Evolutionary conservation across 805 yeast species (phyloP), one percentile per base, ranked within the genome.

Genomic region (Monosporozyma yasuniensis): DNA sequence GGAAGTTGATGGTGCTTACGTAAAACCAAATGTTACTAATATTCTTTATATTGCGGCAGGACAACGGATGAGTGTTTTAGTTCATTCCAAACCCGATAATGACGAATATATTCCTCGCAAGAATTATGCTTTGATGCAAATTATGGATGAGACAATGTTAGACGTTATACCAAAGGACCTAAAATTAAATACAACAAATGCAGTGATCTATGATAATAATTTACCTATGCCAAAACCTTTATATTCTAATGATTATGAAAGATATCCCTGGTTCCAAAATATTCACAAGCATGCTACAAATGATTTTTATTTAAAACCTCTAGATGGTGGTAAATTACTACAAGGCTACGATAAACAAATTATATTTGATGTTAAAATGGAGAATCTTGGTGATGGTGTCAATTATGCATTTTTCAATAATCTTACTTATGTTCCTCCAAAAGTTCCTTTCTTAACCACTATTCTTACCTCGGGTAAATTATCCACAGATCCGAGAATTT

Each of bases 341-440:
- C 78, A 76, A 11, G 81, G 80, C 30, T 77, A 85, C 19, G 91
- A 85, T 65, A 72, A 75, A 50, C 80, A 72, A 54, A 78, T 82
- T 52, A 77, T 73, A 23, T 72, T 81, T 54, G 78, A 74, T 59
- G 77, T 82, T 54, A 72, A 70, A 49, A 84, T 83, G 90, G 79
- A 76, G 16, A 82, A 80, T 56, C 70, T 85, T 50, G 86, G 81
- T 25, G 80, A 85, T 59, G 95, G 93, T 56, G 73, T 84, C 46
- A 82, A 79, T 56, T 85, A 85, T 60, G 90, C 93, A 5, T 79
- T 84, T 62, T 84, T 85, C 74, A 83, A 85, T 62, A 77, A 80
- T 58, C 64, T 79, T 53, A 76, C 88, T 0, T 84, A 77, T 56
- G 76, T 75, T 41, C 69, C 76, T 3, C 93, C 93, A 44, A 79